Evolutionary conservation across 2,329 filamentous ascomycete genomes (phyloP), one percentile per base, ranked within the genome.

Genomic region (Biscogniauxia sp.): DNA sequence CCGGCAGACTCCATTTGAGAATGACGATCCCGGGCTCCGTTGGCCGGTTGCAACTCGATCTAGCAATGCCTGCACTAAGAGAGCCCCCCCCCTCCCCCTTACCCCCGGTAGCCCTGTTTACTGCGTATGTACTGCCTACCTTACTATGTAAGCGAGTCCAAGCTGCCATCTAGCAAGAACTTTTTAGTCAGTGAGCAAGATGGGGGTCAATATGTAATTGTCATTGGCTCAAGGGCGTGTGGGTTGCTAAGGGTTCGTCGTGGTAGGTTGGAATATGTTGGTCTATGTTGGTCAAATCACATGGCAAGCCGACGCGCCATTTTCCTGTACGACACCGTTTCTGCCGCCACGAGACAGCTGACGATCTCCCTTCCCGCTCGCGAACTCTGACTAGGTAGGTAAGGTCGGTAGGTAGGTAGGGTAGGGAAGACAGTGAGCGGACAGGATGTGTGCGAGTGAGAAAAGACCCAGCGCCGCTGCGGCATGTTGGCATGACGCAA

Each of bases 21-120:
- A 73, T 66, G 67, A 72, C 68, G 72, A 75, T 75, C 74, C 68
- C 66, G 67, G 68, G 65, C 70, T 70, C 71, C 73, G 69, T 71
- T 66, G 64, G 68, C 63, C 59, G 67, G 66, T 65, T 67, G 64
- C 70, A 71, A 69, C 74, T 74, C 69, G 69, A 76, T 76, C 71
- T 72, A 74, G 73, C 67, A 75, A 71, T 64, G 69, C 65, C 64
- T 69, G 67, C 61, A 51, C 52, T 9, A 28, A 26, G n/a, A 8
- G 11, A 3, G 7, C 28, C 23, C 28, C 6, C 23, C 23, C 23
- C 23, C 23, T 32, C 2, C 25, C 28, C 28, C n/a, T n/a, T n/a
- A n/a, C n/a, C 11, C 7, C 25, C 15, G 26, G 5, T 57, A 49
- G 23, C 41, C 54, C 45, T 56, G 54, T 25, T 25, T 11, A n/a